Percentiles rank a stretch among this genome's conserved stretches.
Evolutionary conservation across 495 filamentous ascomycete genomes (phyloP).

Genomic region (Amniculicola lignicola): DNA sequence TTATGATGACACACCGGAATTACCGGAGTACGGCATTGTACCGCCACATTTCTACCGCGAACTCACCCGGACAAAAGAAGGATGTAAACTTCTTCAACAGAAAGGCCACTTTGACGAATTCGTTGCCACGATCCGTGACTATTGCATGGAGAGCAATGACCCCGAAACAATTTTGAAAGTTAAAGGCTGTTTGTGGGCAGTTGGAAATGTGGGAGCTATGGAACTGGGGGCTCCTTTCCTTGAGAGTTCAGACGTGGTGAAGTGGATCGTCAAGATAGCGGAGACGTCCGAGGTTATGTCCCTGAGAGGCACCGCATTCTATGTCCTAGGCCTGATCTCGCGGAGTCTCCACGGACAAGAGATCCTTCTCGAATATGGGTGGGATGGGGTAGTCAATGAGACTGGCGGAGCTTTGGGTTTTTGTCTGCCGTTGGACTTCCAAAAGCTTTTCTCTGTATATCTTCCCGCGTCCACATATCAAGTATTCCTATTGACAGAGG

Average conservation of each 20-base stretch:
- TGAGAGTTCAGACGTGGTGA: constrained; percentile 79
- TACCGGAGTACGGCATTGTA: constrained; percentile 63
- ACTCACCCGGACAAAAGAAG: constrained; percentile 85
- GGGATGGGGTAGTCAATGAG: constrained; percentile 85
- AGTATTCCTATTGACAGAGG: constrained; percentile 10
- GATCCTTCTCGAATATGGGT: constrained; percentile 79
- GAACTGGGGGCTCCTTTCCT: constrained; percentile 92
- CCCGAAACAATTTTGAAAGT: constrained; percentile 85
- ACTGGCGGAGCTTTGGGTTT: constrained; percentile 81
- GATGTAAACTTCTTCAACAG: constrained; percentile 81
- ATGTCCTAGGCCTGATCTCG: constrained; percentile 88
- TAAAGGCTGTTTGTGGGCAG: constrained; percentile 95
- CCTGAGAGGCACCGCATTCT: constrained; percentile 92
- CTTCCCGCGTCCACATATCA: background rate
- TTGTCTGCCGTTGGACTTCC: constrained; percentile 76
- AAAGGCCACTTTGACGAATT: constrained; percentile 97
- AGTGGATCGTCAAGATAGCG: constrained; percentile 80
- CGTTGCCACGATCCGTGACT: constrained; percentile 78
- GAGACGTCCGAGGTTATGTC: constrained; percentile 83
- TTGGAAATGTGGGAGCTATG: constrained; percentile 98
- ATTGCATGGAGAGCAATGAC: constrained; percentile 78
- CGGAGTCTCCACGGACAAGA: constrained; percentile 88
- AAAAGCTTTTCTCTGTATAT: constrained; percentile 68
- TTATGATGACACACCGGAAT: constrained; percentile 55
- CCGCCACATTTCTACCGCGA: constrained; percentile 98